Base-by-base conservation (phyloP, 306 rosid genomes). In the Cucumis melo region DNA sequence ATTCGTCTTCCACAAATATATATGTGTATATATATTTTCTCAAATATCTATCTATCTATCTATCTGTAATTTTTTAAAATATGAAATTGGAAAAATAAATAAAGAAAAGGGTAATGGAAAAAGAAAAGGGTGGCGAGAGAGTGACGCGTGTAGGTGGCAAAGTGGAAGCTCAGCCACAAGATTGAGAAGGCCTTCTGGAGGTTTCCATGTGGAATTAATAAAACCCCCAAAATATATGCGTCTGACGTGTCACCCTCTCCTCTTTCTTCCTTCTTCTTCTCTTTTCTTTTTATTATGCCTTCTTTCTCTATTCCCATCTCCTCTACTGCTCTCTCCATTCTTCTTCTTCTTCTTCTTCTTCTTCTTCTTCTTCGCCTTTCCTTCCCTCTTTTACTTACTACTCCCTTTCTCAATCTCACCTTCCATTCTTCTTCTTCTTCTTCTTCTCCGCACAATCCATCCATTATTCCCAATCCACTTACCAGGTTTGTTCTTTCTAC, bases 111-210 rank as follows among this genome's bases (percentile, higher is more conserved):
- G 36, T 32, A 5, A 13, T 0, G 15, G 19, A 10, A 39, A 39
- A 16, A 10, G 0, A n/a, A 20, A 23, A 19, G 14, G 73, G 5
- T 15, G 14, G 21, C 13, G 32, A 51, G 8, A 64, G 50, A 39
- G 8, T 51, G 88, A 86, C 93, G 86, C 86, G 93, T 89, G 93
- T 85, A 80, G 5, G 8, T 16, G 75, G 77, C 6, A 59, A 80
- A 57, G 73, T 65, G 56, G 83, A 74, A 85, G 82, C 80, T 87
- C 86, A 86, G 92, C 93, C 97, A 89, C 97, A 91, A 87, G 85
- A 65, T 85, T 77, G 73, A 57, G 17, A 34, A 65, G 7, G 19
- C 39, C 77, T 91, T 91, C 93, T 81, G 78, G 96, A 86, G 77
- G 79, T 73, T 82, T 88, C 93, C 34, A 27, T 27, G 67, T 62